These are phyloP conservation scores for Kuraishia borneana DNA, from an alignment of 805 yeast species.

Conservation along the genomic window DNA sequence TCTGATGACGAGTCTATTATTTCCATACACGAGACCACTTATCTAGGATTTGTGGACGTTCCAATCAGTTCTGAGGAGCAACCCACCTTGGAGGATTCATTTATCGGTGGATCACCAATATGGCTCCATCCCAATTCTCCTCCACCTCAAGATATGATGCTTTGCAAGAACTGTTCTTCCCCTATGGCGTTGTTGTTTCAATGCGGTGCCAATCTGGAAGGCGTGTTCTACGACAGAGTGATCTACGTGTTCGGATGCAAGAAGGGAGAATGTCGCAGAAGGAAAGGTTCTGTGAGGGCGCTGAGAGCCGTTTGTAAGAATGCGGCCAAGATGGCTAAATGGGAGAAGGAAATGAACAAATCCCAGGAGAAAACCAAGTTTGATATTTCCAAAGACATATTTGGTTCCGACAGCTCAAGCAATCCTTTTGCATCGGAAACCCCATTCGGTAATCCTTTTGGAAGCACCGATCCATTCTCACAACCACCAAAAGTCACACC, in stretches of 20 bases:
- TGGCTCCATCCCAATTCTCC: slow-evolving; percentile 54
- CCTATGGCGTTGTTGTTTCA: slow-evolving; percentile 64
- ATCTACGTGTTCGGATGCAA: slow-evolving; percentile 73
- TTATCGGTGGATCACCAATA: slow-evolving; percentile 70
- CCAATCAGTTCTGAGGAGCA: slow-evolving; percentile 36
- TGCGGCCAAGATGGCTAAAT: slow-evolving; percentile 29
- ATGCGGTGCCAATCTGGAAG: slow-evolving; percentile 69
- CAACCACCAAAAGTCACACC: slow-evolving; percentile 27
- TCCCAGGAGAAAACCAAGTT: slow-evolving; percentile 26
- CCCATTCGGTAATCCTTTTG: slow-evolving; percentile 11
- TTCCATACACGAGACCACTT: not conserved
- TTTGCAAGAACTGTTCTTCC: slow-evolving; percentile 57
- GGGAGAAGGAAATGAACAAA: slow-evolving; percentile 25
- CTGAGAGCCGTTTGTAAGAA: slow-evolving; percentile 67
- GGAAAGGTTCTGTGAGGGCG: slow-evolving; percentile 62
- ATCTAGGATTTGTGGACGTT: slow-evolving; percentile 55
- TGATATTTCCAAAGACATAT: slow-evolving; percentile 22
- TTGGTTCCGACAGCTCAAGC: slow-evolving; percentile 13
- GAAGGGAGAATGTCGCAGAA: slow-evolving; percentile 51
- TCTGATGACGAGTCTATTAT: not conserved
- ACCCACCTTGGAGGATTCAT: slow-evolving; percentile 51
- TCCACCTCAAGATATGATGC: slow-evolving; percentile 40
- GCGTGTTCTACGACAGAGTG: slow-evolving; percentile 65
- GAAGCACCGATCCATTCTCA: slow-evolving; percentile 19
- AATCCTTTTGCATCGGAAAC: slow-evolving; percentile 8